Evolutionary conservation across 2,329 filamentous ascomycete genomes (phyloP), one percentile per base, ranked within the genome.

Genomic region (Raffaelea albimanens): DNA sequence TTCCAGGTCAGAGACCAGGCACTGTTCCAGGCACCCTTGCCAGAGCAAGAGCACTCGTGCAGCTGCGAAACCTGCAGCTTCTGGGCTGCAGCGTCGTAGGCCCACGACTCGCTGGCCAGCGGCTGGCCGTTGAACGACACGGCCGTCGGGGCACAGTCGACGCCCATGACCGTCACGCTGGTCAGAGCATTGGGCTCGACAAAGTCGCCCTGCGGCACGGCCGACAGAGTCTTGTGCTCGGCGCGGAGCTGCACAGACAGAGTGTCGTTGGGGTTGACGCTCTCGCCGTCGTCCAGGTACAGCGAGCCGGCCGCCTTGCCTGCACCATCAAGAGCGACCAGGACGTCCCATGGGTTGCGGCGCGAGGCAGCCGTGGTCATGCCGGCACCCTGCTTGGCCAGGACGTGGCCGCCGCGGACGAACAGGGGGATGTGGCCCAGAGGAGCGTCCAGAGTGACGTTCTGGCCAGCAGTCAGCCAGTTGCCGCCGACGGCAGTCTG

Each of bases 231-330:
- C 31, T 36, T 45, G 10, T 23, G n/a, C 5, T 31, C 14, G 7
- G 44, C 48, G 2, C 21, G 5, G 13, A 53, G 44, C 21, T 40
- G 33, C 39, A 53, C 49, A 44, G 41, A 49, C 9, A 43, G 42
- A 29, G 44, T 44, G 5, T 38, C 42, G 19, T 29, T 19, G n/a
- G 51, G 5, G 2, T 62, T 56, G 8, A 87, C 49, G 47, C 79
- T 85, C 63, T 83, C 82, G 1, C 86, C 85, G 55, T 91, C 86
- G 56, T 90, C 86, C 8, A 89, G 59, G 58, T 90, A 89, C 25
- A 90, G 62, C 18, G 67, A 61, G 0, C 85, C 85, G 2, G 57
- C 65, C 0, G 85, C 84, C 1, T 63, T 61, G 1, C 80, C 78
- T 16, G 72, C 57, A 1, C 58, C 56, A 52, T 75, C 70, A 1